Conservation (phyloP, 441 rosid species). For the Erodium moschatum region DNA sequence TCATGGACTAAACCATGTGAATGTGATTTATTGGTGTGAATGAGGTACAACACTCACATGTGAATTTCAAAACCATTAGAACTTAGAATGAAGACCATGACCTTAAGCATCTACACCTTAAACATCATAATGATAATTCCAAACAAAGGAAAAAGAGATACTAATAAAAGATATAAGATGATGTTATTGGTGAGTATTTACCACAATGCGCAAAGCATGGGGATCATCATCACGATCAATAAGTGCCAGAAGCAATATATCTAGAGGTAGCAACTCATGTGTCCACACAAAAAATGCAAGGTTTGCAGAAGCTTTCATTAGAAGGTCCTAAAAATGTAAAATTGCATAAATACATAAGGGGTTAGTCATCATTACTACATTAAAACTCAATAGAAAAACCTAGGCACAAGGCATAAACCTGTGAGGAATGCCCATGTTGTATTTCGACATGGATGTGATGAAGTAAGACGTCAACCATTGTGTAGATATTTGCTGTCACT, state of each 20-base stretch:
- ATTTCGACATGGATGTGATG: slow-evolving; percentile 71
- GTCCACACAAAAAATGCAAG: slow-evolving; percentile 77
- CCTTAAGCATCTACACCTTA: neutral
- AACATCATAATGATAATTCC: neutral
- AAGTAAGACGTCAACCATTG: slow-evolving; percentile 91
- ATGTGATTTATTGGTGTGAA: neutral
- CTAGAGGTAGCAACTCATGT: slow-evolving; percentile 88
- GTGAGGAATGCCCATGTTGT: slow-evolving; percentile 57
- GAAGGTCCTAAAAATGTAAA: slow-evolving; percentile 40
- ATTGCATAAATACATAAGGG: neutral
- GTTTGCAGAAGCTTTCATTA: slow-evolving; percentile 59
- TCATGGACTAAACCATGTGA: neutral
- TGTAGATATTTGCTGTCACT: slow-evolving; percentile 83
- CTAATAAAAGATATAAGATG: slow-evolving; percentile 6
- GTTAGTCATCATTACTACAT: too few species aligned
- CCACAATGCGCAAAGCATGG: slow-evolving; percentile 83
- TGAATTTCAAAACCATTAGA: neutral
- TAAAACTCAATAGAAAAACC: slow-evolving; percentile 15
- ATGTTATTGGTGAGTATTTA: slow-evolving; percentile 28
- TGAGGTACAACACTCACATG: neutral
- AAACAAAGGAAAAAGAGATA: neutral
- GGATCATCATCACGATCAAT: slow-evolving; percentile 96
- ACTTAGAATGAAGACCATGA: neutral
- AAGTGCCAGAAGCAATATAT: slow-evolving; percentile 81
- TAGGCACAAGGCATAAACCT: slow-evolving; percentile 38